Conservation (phyloP, 495 filamentous ascomycete genomes). For the Aspergillus indologenus region DNA sequence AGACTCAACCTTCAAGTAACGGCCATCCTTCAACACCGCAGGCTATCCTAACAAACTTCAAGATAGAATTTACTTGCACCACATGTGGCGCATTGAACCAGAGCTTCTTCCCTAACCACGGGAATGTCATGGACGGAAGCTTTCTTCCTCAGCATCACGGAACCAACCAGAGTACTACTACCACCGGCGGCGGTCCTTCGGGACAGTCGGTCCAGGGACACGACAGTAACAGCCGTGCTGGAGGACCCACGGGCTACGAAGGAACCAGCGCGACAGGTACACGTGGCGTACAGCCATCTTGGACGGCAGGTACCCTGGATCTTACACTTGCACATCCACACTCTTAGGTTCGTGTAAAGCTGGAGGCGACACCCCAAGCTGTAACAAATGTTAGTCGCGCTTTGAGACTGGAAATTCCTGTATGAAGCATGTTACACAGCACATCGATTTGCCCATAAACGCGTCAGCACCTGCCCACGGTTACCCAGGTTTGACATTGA, state of each 20-base stretch:
- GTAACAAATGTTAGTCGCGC: background rate
- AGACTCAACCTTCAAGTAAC: conserved; percentile 23
- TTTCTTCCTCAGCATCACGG: conserved; percentile 33
- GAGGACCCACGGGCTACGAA: conserved; percentile 33
- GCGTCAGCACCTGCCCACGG: background rate
- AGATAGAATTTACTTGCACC: conserved; percentile 46
- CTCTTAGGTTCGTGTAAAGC: conserved; percentile 17
- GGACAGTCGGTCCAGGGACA: conserved; percentile 20
- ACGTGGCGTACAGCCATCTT: conserved; percentile 33
- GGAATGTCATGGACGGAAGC: conserved; percentile 34
- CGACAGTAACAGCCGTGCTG: conserved; percentile 41
- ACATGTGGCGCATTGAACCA: conserved; percentile 45
- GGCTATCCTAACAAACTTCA: conserved; percentile 41
- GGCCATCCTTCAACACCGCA: conserved; percentile 31
- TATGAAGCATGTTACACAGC: background rate
- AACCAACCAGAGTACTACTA: conserved; percentile 20
- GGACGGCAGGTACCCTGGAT: conserved; percentile 30
- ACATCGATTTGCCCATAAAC: background rate
- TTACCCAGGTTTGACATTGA: background rate
- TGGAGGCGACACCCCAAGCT: background rate
- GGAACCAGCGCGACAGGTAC: conserved; percentile 20
- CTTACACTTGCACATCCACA: conserved; percentile 31
- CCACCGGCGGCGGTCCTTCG: conserved; percentile 22
- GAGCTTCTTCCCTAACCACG: conserved; percentile 45
- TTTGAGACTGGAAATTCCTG: background rate